Base-by-base conservation (phyloP, 2,329 filamentous ascomycete genomes). In the Ophiobolus disseminans region DNA sequence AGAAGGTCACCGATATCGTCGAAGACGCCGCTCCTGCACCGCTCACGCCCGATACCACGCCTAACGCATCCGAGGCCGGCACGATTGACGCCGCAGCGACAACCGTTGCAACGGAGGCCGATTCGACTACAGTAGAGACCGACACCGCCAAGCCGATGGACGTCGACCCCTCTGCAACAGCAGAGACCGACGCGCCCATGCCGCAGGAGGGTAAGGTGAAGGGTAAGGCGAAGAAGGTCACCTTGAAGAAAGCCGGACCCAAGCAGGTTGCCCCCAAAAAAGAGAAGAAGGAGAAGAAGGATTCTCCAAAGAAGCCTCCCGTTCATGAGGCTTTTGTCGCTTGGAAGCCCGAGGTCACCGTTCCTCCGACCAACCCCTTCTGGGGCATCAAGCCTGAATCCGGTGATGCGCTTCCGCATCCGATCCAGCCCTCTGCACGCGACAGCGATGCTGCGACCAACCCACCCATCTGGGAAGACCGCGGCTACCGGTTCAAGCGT, bases 381-480 rank as follows among this genome's bases (percentile, higher is more conserved):
- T 60, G 63, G 65, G 65, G 65, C 4, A 47, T 45, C 3, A 60
- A 57, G 14, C 65, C 63, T 10, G 22, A 54, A 4, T 40, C 56
- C 2, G 55, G 53, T 36, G 52, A 47, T 19, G 36, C 54, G 7
- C 39, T 53, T 5, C 53, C 65, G 1, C 42, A 53, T 13, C 43
- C 55, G 0, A 26, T 41, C 5, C 58, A 62, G 10, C 65, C 60
- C 2, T 41, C 58, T 3, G 62, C 62, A 3, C 57, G 60, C 2
- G 47, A 39, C 11, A 64, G 55, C 44, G 48, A 63, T 32, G 65
- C 50, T 0, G 54, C 53, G 3, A 61, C 60, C 0, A 42, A 46
- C 8, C 60, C 62, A 4, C 43, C 60, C 0, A 37, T 72, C 5
- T 70, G 62, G 63, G 64, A 72, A 28, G 60, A 69, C 19, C 60